Conservation (phyloP, 2,329 filamentous ascomycete species). For the Colletotrichum camelliae region DNA sequence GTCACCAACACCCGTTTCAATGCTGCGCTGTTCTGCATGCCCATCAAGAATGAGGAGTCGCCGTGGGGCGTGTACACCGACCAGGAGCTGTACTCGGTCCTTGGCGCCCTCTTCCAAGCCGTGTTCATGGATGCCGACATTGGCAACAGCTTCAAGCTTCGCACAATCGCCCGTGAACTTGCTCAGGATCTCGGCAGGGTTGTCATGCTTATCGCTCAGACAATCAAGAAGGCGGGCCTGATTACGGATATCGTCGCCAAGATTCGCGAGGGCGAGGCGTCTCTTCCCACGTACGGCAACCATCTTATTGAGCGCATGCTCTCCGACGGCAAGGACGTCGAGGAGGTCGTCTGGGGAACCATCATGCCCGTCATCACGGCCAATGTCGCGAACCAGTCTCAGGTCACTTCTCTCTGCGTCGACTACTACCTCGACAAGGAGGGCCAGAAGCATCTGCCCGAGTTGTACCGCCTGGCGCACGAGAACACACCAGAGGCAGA, state of each 20-base stretch:
- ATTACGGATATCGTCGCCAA: conserved; percentile 51
- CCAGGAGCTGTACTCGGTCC: conserved; percentile 60
- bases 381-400: conserved; percentile 63
- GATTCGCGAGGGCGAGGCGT: conserved; percentile 42
- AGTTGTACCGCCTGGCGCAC: conserved; percentile 57
- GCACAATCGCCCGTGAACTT: conserved; percentile 53
- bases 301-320: conserved; percentile 62
- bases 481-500: conserved; percentile 56
- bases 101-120: conserved; percentile 60
- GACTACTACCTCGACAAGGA: conserved; percentile 63
- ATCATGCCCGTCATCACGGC: conserved; percentile 62
- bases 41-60: conserved; percentile 57
- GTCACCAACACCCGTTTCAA: conserved; percentile 60
- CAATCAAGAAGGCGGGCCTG: conserved; percentile 47
- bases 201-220: conserved; percentile 58
- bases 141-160: conserved; percentile 61
- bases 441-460: conserved; percentile 52
- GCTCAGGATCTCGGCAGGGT: conserved; percentile 56
- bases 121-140: conserved; percentile 62
- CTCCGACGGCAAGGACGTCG: conserved; percentile 54
- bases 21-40: conserved; percentile 57
- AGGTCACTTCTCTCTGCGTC: conserved; percentile 61
- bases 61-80: conserved; percentile 60
- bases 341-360: conserved; percentile 61
- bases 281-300: conserved; percentile 59